Percentiles rank a stretch among this genome's conserved stretches.
Evolutionary conservation across 78 protist genomes (phyloP).

Genomic region (Dictyostelium citrinum): DNA sequence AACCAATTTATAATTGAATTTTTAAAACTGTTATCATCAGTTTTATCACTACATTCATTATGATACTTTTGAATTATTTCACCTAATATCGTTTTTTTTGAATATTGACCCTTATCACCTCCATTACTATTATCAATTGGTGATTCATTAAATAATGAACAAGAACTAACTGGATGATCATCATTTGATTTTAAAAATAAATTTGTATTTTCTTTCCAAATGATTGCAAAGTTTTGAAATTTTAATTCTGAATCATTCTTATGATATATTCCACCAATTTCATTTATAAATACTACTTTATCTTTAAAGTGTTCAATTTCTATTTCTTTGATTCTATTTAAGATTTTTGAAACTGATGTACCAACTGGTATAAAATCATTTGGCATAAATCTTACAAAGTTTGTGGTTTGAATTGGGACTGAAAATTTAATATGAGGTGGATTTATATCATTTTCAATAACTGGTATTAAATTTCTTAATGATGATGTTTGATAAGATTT

Average conservation of each 20-base stretch:
- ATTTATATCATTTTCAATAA: neutral
- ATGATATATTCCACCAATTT: slow-evolving; percentile 30
- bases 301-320: neutral
- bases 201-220: slow-evolving; percentile 9
- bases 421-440: slow-evolving; percentile 37
- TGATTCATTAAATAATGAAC: slow-evolving; percentile 26
- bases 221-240: slow-evolving; percentile 23
- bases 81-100: neutral
- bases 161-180: slow-evolving; percentile 28
- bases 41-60: neutral
- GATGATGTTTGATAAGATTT: slow-evolving; percentile 16
- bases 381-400: slow-evolving; percentile 29
- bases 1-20: neutral
- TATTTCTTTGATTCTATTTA: neutral
- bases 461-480: slow-evolving; percentile 19
- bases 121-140: too few species aligned
- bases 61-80: neutral
- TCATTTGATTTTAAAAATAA: neutral
- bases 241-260: neutral
- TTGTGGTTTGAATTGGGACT: slow-evolving; percentile 29
- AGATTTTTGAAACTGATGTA: slow-evolving; percentile 3
- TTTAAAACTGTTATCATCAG: neutral
- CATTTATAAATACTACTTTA: neutral
- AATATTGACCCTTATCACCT: neutral
- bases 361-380: slow-evolving; percentile 8